Conservation (phyloP, 257 asterid species). For the Rehmannia glutinosa region DNA sequence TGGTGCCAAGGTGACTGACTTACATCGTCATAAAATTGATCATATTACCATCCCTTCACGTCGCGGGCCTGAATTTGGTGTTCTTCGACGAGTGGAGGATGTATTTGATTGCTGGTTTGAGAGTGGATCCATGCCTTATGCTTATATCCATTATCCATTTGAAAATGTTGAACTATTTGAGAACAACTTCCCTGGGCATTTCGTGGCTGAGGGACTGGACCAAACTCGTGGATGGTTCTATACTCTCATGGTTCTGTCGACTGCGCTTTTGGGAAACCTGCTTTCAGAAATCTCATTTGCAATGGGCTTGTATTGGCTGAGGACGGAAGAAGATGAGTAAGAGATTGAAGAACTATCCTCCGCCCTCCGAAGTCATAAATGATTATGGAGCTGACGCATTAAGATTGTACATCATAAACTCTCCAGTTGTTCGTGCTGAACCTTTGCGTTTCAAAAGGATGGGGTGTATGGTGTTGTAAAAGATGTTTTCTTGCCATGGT, state of each 20-base stretch:
- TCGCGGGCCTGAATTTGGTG: conserved; percentile 80
- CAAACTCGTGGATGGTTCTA: conserved; percentile 99
- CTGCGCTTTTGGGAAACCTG: conserved; percentile 98
- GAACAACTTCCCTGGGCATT: conserved; percentile 95
- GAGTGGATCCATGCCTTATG: conserved; percentile 99
- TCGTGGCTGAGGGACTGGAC: conserved; percentile 98
- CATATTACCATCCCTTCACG: conserved; percentile 87
- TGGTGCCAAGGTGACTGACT: conserved; percentile 80
- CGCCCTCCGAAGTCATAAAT: conserved; percentile 87
- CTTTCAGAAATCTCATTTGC: conserved; percentile 94
- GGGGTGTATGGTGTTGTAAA: conserved; percentile 89
- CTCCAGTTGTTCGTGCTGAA: conserved; percentile 99
- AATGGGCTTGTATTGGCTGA: conserved; percentile 97
- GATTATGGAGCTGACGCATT: conserved; percentile 99
- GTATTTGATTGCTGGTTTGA: conserved; percentile 99
- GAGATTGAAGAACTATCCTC: conserved; percentile 89
- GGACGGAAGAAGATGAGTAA: conserved; percentile 99
- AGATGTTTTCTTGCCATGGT: conserved; percentile 97
- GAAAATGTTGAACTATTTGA: conserved; percentile 87
- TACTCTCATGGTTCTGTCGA: conserved; percentile 96
- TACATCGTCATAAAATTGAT: conserved; percentile 94
- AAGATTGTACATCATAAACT: conserved; percentile 83
- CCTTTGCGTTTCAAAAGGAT: conserved; percentile 93
- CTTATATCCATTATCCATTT: conserved; percentile 94
- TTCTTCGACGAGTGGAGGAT: conserved; percentile 90